phyloP scores from a whole-genome alignment of 129 eudicot species.

The Flaveria bidentis region DNA sequence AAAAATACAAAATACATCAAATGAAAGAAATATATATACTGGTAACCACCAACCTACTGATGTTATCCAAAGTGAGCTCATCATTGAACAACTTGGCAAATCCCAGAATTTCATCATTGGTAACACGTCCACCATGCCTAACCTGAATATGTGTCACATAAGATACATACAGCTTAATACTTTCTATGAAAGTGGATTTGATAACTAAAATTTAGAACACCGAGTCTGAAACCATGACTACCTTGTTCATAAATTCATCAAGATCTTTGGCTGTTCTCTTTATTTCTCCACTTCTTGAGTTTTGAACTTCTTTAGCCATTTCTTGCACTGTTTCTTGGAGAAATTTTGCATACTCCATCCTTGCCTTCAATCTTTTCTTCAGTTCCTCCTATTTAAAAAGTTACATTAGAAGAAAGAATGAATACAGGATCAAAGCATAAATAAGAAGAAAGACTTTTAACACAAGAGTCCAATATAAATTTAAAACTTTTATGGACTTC shows the following conservation, averaged over 20 bases:
- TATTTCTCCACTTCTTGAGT: conserved; percentile 80
- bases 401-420: background rate
- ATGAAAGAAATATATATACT: background rate
- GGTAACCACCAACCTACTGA: conserved; percentile 65
- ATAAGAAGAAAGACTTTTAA: background rate
- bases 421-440: background rate
- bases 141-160: conserved; percentile 55
- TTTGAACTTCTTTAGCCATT: conserved; percentile 97
- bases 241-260: conserved; percentile 92
- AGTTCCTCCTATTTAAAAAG: conserved; percentile 60
- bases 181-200: background rate
- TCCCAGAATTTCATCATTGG: conserved; percentile 91
- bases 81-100: conserved; percentile 95
- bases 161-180: conserved; percentile 1
- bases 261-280: conserved; percentile 97
- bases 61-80: conserved; percentile 91
- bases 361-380: conserved; percentile 76
- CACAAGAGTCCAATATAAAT: background rate
- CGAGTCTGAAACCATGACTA: conserved; percentile 16
- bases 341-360: conserved; percentile 95
- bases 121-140: conserved; percentile 68
- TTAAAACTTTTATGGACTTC: background rate
- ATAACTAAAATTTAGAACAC: background rate
- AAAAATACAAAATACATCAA: background rate
- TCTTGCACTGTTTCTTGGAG: conserved; percentile 93